Evolutionary conservation across 345 rosid genomes (phyloP).

Genomic region (Citrus trifoliata): DNA sequence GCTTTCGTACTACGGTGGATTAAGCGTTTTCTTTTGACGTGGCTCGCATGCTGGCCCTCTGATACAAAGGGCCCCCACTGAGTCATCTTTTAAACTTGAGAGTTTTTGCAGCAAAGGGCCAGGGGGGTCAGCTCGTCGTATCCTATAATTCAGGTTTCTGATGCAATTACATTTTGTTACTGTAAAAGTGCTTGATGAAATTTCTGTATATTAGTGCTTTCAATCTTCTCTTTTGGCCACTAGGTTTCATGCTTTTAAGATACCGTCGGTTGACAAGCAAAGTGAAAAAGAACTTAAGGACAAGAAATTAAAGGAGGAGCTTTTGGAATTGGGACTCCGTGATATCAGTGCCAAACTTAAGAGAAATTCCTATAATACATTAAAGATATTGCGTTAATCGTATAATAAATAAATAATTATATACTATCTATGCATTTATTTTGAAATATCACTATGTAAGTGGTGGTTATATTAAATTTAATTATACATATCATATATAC

Average conservation of each 20-base stretch:
- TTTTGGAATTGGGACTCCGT: slow-evolving; percentile 2
- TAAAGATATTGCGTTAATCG: fast-evolving
- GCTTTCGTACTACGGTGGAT: slow-evolving; percentile 16
- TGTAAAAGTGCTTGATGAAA: neutral
- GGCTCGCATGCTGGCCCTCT: slow-evolving; percentile 21
- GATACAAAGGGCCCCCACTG: neutral
- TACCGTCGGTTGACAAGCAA: neutral
- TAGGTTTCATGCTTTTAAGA: neutral
- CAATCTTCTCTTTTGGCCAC: neutral
- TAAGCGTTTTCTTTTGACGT: slow-evolving; percentile 4
- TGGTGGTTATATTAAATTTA: no score
- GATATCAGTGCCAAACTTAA: no score
- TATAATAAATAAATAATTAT: no score
- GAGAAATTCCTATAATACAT: no score
- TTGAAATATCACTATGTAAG: no score
- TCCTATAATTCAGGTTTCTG: slow-evolving; percentile 8
- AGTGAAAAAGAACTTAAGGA: neutral
- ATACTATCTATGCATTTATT: no score
- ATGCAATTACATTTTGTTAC: neutral
- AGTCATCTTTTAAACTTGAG: neutral
- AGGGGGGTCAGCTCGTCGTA: neutral
- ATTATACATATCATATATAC: no score
- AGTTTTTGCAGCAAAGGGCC: neutral
- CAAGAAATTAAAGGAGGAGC: neutral
- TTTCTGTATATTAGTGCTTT: neutral